A percentile compares a stretch with the other conserved stretches of the same genome.
These are phyloP conservation scores for Cutaneotrichosporon sp. DNA, from an alignment of 1,284 basidiomycete species.

Conservation along the genomic window DNA sequence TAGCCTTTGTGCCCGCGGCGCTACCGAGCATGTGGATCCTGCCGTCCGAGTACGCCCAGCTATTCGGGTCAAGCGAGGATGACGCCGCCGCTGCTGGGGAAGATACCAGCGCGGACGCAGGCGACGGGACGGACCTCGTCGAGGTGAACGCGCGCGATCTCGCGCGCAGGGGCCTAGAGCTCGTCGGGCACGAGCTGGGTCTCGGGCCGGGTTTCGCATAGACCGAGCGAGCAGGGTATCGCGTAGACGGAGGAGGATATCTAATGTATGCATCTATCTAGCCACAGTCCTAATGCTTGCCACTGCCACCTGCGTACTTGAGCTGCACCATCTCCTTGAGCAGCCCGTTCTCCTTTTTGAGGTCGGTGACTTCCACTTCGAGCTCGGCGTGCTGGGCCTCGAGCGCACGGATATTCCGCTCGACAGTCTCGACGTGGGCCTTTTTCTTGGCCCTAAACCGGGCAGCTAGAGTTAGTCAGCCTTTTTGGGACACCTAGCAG, in stretches of 20 bases:
- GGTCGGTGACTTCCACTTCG: conserved; percentile 24
- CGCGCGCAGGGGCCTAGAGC: conserved; percentile 63
- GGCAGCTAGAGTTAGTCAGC: no score
- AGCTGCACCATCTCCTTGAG: conserved; percentile 32
- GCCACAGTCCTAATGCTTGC: no score
- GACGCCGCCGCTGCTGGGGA: neutral
- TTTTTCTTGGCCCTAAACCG: conserved; percentile 35
- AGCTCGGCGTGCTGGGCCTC: conserved; percentile 26
- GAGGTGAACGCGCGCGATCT: conserved; percentile 64
- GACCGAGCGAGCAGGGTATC: no score
- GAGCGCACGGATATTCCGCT: conserved; percentile 25
- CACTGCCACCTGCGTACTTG: conserved; percentile 21
- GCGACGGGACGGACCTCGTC: conserved; percentile 38
- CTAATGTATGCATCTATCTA: neutral
- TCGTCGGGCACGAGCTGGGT: conserved; percentile 58
- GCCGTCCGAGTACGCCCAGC: conserved; percentile 30
- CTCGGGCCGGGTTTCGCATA: conserved; percentile 11
- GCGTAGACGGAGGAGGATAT: neutral
- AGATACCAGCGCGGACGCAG: conserved; percentile 12
- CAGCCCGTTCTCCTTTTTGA: conserved; percentile 33
- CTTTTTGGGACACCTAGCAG: no score
- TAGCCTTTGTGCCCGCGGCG: conserved; percentile 62
- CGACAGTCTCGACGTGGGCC: conserved; percentile 22
- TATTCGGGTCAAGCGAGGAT: conserved; percentile 20
- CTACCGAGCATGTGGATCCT: conserved; percentile 64